Percentiles rank a stretch among this genome's conserved stretches.
Evolutionary conservation across 306 rosid species (phyloP).

Genomic region (Coriaria nepalensis): DNA sequence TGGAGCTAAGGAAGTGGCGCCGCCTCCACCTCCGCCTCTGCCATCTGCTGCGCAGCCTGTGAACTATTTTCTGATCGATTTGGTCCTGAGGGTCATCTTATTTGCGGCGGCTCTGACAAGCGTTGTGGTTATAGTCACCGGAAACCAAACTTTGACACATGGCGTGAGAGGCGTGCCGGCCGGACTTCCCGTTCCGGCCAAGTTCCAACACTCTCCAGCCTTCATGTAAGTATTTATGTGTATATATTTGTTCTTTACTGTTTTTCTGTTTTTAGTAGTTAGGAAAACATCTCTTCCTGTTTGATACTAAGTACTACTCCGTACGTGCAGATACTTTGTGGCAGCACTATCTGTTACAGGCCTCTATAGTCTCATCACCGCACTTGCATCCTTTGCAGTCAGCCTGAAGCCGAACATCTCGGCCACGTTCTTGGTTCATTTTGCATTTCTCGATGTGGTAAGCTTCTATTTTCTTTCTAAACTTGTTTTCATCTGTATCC

Average conservation of each 20-base stretch:
- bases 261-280: neutral
- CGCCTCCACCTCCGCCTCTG: constrained; percentile 10
- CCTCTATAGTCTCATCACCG: constrained; percentile 46
- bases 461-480: constrained; percentile 3
- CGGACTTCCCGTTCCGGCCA: constrained; percentile 17
- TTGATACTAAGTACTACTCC: neutral
- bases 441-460: constrained; percentile 53
- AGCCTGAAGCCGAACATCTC: constrained; percentile 29
- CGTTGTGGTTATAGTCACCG: constrained; percentile 49
- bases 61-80: constrained; percentile 22
- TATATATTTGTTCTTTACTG: neutral
- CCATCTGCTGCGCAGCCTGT: constrained; percentile 1
- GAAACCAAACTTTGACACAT: constrained; percentile 35
- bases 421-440: constrained; percentile 38
- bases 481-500: neutral
- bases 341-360: constrained; percentile 65
- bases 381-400: constrained; percentile 43
- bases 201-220: constrained; percentile 71
- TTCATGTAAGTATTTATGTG: constrained; percentile 37
- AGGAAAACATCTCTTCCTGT: neutral
- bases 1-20: neutral
- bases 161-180: neutral
- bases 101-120: constrained; percentile 56
- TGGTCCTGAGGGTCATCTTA: constrained; percentile 41
- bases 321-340: constrained; percentile 56